Evolutionary conservation across 2,329 filamentous ascomycete species (phyloP).

Genomic region (Thielaviopsis populi): DNA sequence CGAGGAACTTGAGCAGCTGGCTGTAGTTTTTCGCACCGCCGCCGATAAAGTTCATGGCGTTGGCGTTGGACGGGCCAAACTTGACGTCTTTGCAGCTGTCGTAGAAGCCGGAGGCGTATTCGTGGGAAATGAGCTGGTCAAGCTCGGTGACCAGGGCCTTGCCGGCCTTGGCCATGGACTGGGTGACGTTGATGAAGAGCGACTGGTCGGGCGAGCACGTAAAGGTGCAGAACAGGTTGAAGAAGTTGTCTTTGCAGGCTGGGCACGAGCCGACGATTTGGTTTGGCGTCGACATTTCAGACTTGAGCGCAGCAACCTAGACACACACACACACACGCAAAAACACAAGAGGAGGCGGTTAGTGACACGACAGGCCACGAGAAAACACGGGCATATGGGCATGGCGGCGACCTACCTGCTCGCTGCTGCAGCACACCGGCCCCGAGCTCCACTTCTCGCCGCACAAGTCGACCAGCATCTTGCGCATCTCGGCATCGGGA

Average conservation of each 20-base stretch:
- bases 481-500: constrained; percentile 55
- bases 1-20: constrained; percentile 77
- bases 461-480: constrained; percentile 71
- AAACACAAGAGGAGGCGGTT: no score
- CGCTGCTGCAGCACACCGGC: constrained; percentile 68
- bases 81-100: constrained; percentile 99
- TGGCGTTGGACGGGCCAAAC: constrained; percentile 84
- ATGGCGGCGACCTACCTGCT: constrained; percentile 44
- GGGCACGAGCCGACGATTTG: constrained; percentile 86
- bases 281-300: constrained; percentile 73
- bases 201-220: constrained; percentile 97
- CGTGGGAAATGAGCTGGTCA: constrained; percentile 72
- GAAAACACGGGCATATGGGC: background rate
- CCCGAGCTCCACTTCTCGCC: constrained; percentile 73
- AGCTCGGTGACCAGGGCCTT: constrained; percentile 60
- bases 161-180: constrained; percentile 45
- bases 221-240: constrained; percentile 94
- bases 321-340: no score
- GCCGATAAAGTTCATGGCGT: constrained; percentile 90
- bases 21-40: constrained; percentile 85
- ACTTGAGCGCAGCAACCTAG: constrained; percentile 63
- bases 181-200: constrained; percentile 83
- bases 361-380: background rate
- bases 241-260: constrained; percentile 97
- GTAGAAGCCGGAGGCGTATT: constrained; percentile 79